Evolutionary conservation across 2,329 filamentous ascomycete species (phyloP), one percentile per base, ranked within the genome.

Genomic region (Ceratocystis destructans): DNA sequence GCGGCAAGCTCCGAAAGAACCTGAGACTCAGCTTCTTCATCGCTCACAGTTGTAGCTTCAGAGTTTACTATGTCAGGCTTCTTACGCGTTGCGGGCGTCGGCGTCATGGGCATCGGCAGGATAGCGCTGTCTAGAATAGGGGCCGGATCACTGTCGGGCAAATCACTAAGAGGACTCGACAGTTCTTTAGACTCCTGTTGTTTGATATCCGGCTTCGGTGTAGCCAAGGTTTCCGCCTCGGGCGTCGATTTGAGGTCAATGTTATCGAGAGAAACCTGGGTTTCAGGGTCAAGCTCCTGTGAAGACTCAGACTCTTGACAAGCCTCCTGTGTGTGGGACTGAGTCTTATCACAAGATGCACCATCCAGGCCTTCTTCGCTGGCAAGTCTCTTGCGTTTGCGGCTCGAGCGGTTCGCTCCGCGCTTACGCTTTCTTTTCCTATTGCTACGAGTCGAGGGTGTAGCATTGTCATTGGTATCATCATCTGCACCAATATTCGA

Each of bases 1-100:
- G 76, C 76, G 37, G 76, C 76, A 31, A 73, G 76, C 69, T 79
- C 77, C 10, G 71, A 73, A 22, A 75, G 73, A 28, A 78, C 71
- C 67, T 79, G 77, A 25, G 76, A 79, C 69, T 75, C 70, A 15
- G 77, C 68, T 17, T 64, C 66, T 50, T 66, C 64, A 28, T 68
- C 66, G 37, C 59, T 66, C 10, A 57, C 55, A 28, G 48, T 57
- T 2, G 10, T 22, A n/a, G 37, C 17, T 31, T 20, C 53, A 17
- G 46, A 7, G 22, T 57, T 15, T 37, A 4, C 5, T 20, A 25
- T 1, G 20, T 3, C 20, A 25, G 33, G 20, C 28, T 5, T 17
- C 31, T 2, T 22, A 7, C 33, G 37, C 20, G 33, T 10, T 37
- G 3, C 15, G 22, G 22, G 44, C 4, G 12, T 45, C 28, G 44